Conservation (phyloP, 2,329 filamentous ascomycete genomes). For the Xylaria sp. region DNA sequence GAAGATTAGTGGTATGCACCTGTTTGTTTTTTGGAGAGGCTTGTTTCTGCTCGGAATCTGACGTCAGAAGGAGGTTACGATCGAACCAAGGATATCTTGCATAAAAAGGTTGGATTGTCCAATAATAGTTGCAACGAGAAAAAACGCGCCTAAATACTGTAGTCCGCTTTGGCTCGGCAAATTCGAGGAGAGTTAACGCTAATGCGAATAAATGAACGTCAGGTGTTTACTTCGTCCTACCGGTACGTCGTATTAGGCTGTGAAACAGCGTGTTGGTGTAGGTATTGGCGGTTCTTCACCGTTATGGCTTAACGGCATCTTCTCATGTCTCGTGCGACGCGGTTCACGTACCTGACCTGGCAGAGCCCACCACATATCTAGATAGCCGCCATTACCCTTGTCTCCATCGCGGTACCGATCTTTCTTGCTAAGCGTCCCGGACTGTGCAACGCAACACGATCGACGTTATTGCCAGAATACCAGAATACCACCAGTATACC, state of each 20-base stretch:
- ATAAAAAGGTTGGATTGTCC: neutral
- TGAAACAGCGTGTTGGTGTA: neutral
- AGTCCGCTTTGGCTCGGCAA: neutral
- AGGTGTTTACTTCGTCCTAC: neutral
- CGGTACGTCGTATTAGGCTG: neutral
- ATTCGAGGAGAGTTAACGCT: neutral
- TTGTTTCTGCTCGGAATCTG: neutral
- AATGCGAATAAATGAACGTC: neutral
- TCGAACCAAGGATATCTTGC: neutral
- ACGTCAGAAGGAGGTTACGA: neutral
- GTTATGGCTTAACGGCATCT: neutral
- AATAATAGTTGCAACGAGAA: neutral
- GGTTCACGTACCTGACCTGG: neutral
- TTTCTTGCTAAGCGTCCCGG: neutral
- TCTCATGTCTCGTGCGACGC: neutral
- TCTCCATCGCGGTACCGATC: neutral
- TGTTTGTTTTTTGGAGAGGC: neutral
- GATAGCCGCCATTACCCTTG: conserved; percentile 6
- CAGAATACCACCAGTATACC: too few species aligned
- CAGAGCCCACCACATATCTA: neutral
- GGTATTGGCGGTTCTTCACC: neutral
- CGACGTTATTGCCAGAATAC: neutral
- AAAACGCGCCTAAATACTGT: neutral
- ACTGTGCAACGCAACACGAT: neutral
- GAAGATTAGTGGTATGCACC: conserved; percentile 9